Percentiles rank a stretch among this genome's conserved stretches.
phyloP scores from a whole-genome alignment of 2,329 filamentous ascomycete genomes.

The Drechslerella coelobrocha region DNA sequence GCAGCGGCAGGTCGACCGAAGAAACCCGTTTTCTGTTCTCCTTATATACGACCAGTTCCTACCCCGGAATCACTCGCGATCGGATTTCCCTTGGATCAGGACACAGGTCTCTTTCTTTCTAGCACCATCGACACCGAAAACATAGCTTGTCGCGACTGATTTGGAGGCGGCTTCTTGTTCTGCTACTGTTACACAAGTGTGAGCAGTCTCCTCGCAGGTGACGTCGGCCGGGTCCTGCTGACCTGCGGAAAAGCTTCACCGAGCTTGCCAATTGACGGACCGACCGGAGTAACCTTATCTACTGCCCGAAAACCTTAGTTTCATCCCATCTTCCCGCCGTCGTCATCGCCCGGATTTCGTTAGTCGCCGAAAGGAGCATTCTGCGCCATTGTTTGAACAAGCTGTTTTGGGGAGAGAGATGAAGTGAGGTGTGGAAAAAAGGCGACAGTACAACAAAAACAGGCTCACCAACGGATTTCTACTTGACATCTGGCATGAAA shows the following conservation, averaged over 20 bases:
- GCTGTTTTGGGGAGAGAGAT: constrained; percentile 30
- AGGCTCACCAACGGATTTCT: constrained; percentile 6
- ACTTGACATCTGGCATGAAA: constrained; percentile 17
- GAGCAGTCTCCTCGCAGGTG: neutral
- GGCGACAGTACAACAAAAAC: constrained; percentile 23
- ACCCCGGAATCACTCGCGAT: constrained; percentile 29
- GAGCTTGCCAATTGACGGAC: constrained; percentile 29
- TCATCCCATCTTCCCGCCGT: constrained; percentile 15
- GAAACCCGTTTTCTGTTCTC: constrained; percentile 16
- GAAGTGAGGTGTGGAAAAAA: constrained; percentile 32
- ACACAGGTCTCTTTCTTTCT: neutral
- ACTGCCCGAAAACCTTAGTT: constrained; percentile 13
- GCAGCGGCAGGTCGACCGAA: constrained; percentile 18
- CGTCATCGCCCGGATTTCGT: constrained; percentile 1
- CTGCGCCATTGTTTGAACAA: neutral
- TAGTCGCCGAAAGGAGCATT: neutral
- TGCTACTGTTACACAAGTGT: neutral
- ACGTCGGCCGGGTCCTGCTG: neutral
- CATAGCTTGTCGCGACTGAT: neutral
- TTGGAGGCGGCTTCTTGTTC: neutral
- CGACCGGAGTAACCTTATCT: constrained; percentile 21
- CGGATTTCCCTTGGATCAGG: neutral
- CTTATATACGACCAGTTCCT: constrained; percentile 20
- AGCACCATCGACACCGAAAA: neutral
- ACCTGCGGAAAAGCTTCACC: neutral